Evolutionary conservation across 2,329 filamentous ascomycete species (phyloP).

Genomic region (Akanthomyces dipterigenus): DNA sequence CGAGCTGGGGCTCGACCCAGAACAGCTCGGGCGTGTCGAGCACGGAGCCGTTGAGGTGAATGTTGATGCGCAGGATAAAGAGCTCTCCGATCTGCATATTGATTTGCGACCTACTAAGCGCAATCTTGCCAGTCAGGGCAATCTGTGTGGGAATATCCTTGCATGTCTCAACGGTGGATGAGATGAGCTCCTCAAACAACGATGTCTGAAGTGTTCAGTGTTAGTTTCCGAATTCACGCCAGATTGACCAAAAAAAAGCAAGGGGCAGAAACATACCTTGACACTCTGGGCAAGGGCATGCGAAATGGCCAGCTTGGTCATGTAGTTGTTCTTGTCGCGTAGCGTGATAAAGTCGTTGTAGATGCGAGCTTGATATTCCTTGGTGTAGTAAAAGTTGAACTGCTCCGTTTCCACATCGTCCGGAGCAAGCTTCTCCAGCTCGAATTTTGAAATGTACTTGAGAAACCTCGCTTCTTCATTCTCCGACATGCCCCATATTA

Average conservation of each 20-base stretch:
- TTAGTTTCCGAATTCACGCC: not conserved
- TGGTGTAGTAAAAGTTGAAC: constrained; percentile 99
- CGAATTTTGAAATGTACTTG: constrained; percentile 91
- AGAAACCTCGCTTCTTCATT: constrained; percentile 84
- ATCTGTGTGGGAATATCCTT: constrained; percentile 92
- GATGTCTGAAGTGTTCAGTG: constrained; percentile 55
- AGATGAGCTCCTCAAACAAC: constrained; percentile 90
- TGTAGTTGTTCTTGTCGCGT: constrained; percentile 90
- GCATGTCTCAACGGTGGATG: constrained; percentile 86
- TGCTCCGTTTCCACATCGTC: constrained; percentile 93
- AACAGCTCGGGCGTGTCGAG: constrained; percentile 96
- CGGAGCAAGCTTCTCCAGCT: constrained; percentile 77
- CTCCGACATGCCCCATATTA: constrained; percentile 97
- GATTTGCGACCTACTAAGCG: constrained; percentile 80
- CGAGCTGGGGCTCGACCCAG: constrained; percentile 95
- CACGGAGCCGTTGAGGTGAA: constrained; percentile 93
- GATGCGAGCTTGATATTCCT: constrained; percentile 94
- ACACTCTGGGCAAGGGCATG: constrained; percentile 94
- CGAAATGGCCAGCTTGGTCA: constrained; percentile 95
- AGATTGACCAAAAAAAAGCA: not conserved
- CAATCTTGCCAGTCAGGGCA: constrained; percentile 84
- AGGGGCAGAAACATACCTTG: constrained; percentile 49
- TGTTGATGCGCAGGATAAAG: constrained; percentile 95
- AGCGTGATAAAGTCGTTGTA: constrained; percentile 99
- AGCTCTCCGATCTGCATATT: constrained; percentile 99